phyloP scores from a whole-genome alignment of 345 rosid genomes.

The Lenwebbia sp. region DNA sequence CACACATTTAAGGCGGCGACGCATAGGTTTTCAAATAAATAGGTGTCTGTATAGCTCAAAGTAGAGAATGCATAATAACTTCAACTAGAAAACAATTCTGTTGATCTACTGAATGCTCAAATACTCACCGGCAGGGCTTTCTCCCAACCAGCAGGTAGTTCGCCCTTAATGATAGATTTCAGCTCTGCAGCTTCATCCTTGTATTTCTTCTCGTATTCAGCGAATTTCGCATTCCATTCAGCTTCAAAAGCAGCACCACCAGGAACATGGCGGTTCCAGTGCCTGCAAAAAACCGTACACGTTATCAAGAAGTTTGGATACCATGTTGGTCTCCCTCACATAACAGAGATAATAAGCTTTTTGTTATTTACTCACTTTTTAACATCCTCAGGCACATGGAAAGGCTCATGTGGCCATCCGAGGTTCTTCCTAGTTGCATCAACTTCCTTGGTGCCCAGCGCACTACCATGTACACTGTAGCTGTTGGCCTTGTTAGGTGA shows the following conservation, averaged over 20 bases:
- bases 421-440: slow-evolving; percentile 98
- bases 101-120: background rate
- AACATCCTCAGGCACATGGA: slow-evolving; percentile 95
- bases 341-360: background rate
- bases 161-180: slow-evolving; percentile 68
- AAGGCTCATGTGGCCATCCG: slow-evolving; percentile 87
- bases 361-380: slow-evolving; percentile 38
- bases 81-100: background rate
- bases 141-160: slow-evolving; percentile 88
- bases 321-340: background rate
- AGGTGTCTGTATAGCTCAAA: background rate
- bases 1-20: background rate
- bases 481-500: slow-evolving; percentile 97
- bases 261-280: slow-evolving; percentile 85
- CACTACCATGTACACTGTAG: slow-evolving; percentile 95
- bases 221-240: slow-evolving; percentile 82
- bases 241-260: slow-evolving; percentile 72
- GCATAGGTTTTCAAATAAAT: background rate
- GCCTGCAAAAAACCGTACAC: slow-evolving; percentile 30
- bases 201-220: slow-evolving; percentile 86
- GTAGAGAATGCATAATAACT: background rate
- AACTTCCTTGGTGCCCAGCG: slow-evolving; percentile 96
- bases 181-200: slow-evolving; percentile 87
- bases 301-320: background rate
- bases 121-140: slow-evolving; percentile 81